These are phyloP conservation scores for Micromonas commoda DNA, from an alignment of 139 green algal species.

Conservation along the genomic window DNA sequence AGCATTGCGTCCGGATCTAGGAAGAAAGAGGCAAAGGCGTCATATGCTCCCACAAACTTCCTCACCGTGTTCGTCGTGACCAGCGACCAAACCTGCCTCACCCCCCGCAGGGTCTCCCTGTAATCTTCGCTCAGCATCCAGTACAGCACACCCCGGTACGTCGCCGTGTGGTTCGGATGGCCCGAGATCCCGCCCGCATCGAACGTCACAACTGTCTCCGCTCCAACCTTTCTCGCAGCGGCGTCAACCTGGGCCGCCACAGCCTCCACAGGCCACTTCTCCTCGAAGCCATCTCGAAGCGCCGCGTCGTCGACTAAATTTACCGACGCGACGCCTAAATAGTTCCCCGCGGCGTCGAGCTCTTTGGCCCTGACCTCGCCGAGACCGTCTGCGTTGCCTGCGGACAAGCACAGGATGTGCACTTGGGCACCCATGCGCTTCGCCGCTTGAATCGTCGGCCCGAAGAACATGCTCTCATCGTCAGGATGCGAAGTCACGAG, in stretches of 20 bases:
- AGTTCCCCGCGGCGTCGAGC: background rate
- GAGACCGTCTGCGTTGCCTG: background rate
- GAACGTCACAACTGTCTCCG: slow-evolving; percentile 1
- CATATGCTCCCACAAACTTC: background rate
- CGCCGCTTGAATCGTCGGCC: slow-evolving; percentile 4
- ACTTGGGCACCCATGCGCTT: background rate
- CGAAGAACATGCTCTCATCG: slow-evolving; percentile 15
- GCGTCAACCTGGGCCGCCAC: background rate
- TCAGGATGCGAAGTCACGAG: slow-evolving; percentile 12
- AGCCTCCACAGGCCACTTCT: background rate
- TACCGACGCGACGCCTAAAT: background rate
- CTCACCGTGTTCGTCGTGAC: background rate
- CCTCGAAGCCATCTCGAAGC: slow-evolving; percentile 1
- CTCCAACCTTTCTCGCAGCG: background rate
- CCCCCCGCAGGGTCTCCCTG: too few species aligned
- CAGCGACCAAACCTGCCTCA: background rate
- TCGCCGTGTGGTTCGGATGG: slow-evolving; percentile 15
- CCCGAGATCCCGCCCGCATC: background rate
- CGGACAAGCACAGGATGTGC: background rate
- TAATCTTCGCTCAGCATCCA: background rate
- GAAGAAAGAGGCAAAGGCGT: background rate
- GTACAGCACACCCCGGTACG: background rate
- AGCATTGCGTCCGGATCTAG: background rate
- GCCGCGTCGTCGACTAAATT: background rate
- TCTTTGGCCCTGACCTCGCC: background rate